A percentile compares a stretch with the other conserved stretches of the same genome.
Evolutionary conservation across 345 rosid species (phyloP).

Genomic region (Lumnitzera racemosa): DNA sequence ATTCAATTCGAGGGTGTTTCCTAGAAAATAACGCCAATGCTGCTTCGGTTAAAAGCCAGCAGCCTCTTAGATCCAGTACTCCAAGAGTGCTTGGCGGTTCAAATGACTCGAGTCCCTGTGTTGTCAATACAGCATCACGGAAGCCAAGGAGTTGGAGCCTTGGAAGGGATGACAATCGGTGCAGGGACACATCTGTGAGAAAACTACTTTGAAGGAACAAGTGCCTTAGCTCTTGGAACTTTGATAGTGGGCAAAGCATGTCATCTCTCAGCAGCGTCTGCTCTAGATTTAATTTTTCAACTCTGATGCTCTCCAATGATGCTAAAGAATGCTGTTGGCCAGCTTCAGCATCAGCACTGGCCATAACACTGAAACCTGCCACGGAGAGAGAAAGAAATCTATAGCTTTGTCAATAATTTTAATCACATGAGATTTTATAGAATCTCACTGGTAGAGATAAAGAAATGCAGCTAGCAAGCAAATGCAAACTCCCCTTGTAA

Average conservation of each 20-base stretch:
- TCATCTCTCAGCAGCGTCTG: constrained; percentile 52
- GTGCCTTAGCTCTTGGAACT: constrained; percentile 38
- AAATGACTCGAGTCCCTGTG: constrained; percentile 48
- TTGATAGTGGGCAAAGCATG: constrained; percentile 41
- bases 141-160: constrained; percentile 47
- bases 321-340: constrained; percentile 31
- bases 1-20: constrained; percentile 43
- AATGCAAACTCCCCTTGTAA: too few species aligned
- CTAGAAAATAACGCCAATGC: constrained; percentile 35
- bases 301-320: constrained; percentile 40
- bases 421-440: too few species aligned
- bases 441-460: too few species aligned
- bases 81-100: constrained; percentile 45
- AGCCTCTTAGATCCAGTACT: constrained; percentile 66
- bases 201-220: constrained; percentile 49
- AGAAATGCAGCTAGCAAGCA: too few species aligned
- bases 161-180: constrained; percentile 45
- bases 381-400: constrained; percentile 1
- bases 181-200: constrained; percentile 61
- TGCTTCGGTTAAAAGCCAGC: constrained; percentile 77
- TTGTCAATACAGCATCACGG: constrained; percentile 65
- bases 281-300: constrained; percentile 68
- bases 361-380: constrained; percentile 43
- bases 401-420: too few species aligned
- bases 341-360: constrained; percentile 23